Evolutionary conservation across 164 flowering plant species (phyloP).

Genomic region (Malania oleifera): DNA sequence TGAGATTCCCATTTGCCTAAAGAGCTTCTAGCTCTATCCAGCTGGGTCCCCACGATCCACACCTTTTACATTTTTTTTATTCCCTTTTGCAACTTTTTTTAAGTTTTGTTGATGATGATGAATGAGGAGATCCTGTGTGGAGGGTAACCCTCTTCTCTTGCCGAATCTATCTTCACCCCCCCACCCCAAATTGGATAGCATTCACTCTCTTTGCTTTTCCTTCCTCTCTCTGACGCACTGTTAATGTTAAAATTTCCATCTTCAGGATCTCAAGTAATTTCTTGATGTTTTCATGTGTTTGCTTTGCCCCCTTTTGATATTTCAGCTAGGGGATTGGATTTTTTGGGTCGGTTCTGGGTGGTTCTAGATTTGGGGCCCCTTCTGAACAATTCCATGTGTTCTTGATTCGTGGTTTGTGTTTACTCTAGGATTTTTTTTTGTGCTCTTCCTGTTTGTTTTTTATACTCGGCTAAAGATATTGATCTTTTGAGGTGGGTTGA

Average conservation of each 20-base stretch:
- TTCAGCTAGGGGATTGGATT: constrained; percentile 7
- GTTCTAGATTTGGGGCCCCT: not conserved
- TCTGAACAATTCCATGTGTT: not conserved
- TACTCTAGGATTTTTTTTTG: not conserved
- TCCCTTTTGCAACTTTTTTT: too few relatives aligned
- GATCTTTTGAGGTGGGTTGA: not conserved
- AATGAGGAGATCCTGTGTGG: not conserved
- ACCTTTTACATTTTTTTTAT: too few relatives aligned
- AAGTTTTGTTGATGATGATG: too few relatives aligned
- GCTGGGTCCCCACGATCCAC: too few relatives aligned
- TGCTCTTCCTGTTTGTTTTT: not conserved
- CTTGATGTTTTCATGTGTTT: not conserved
- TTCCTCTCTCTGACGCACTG: too few relatives aligned
- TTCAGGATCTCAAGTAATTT: too few relatives aligned
- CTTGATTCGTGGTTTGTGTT: not conserved
- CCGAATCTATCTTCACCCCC: not conserved
- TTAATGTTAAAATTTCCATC: too few relatives aligned
- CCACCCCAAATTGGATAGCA: too few relatives aligned
- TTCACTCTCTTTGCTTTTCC: too few relatives aligned
- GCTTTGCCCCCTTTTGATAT: constrained; percentile 1
- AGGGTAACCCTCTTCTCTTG: not conserved
- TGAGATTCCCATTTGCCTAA: too few relatives aligned
- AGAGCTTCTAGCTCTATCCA: too few relatives aligned
- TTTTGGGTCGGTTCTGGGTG: constrained; percentile 4
- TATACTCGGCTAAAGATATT: not conserved